Evolutionary conservation across 345 rosid genomes (phyloP), one percentile per base, ranked within the genome.

Genomic region (Theobroma cacao): DNA sequence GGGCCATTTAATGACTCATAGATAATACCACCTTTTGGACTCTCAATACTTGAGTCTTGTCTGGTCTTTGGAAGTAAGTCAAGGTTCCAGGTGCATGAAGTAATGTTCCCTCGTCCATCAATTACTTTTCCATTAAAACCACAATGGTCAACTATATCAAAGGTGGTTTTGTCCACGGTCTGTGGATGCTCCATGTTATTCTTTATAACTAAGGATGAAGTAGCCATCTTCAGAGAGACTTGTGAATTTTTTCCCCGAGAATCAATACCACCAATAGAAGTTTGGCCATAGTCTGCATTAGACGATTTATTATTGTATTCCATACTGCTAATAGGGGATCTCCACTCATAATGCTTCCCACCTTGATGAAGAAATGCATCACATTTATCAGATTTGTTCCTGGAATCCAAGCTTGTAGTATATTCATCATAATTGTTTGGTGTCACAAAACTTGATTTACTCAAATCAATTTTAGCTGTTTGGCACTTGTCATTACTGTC

Each of bases 1-100:
- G 81, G 70, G 34, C 15, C 73, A 77, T 68, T 83, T 22, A 75
- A 73, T 80, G 87, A 69, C 59, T 78, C 86, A 69, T 86, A 63
- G 15, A 77, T 38, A 47, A 76, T 74, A 83, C 62, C 78, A 72
- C 79, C 79, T 33, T 30, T 62, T 66, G 77, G 76, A 76, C 79
- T 71, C 72, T 78, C 87, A 74, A 40, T 80, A 55, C 28, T 28
- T 34, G 69, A 62, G 43, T 38, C 82, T 31, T 36, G 58, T 58
- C 22, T 41, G 62, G 40, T 45, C 62, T 66, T 77, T 30, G 80
- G 67, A 71, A 74, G 50, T 52, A 78, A 33, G 60, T 81, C 90
- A 71, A 81, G 67, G 58, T 74, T 82, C 62, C 68, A 60, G 41
- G 34, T 77, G 63, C 76, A 28, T 13, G 78, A 72, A 75, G 71